These are phyloP conservation scores for Pythium grandisporangium DNA, from an alignment of 352 stramenopile genomes.

Conservation along the genomic window DNA sequence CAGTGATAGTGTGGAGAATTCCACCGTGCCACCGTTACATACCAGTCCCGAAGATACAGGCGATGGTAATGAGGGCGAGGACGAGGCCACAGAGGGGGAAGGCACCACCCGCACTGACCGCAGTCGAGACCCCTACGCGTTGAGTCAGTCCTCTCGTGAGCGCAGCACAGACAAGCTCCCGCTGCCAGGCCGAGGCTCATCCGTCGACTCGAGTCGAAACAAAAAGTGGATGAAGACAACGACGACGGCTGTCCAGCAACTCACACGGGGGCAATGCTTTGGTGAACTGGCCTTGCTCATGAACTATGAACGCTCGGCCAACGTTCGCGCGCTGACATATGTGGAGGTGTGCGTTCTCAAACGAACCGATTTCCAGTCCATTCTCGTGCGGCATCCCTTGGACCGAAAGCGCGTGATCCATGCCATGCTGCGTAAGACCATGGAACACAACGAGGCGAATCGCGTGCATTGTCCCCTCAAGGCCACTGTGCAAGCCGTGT, in stretches of 20 bases:
- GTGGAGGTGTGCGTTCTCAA: conserved; percentile 32
- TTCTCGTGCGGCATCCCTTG: conserved; percentile 16
- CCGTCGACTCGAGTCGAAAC: conserved; percentile 1
- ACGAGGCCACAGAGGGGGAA: background rate
- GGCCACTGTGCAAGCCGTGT: conserved; percentile 8
- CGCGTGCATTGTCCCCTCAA: conserved; percentile 15
- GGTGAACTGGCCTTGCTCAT: conserved; percentile 39
- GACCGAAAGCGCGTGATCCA: conserved; percentile 16
- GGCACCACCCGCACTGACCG: background rate
- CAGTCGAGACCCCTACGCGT: too few relatives aligned
- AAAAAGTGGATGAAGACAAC: background rate
- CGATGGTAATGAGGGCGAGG: background rate
- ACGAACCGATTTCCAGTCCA: conserved; percentile 16
- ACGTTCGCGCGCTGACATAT: conserved; percentile 20
- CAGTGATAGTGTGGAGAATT: conserved; percentile 18
- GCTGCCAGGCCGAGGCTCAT: too few relatives aligned
- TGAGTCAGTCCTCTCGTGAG: too few relatives aligned
- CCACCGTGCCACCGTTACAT: conserved; percentile 3
- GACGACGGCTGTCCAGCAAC: conserved; percentile 1
- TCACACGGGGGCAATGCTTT: conserved; percentile 20
- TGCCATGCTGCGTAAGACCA: conserved; percentile 13
- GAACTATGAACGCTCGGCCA: conserved; percentile 29
- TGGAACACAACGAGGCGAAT: conserved; percentile 13
- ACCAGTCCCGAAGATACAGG: too few relatives aligned
- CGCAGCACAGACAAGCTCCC: too few relatives aligned